These are phyloP conservation scores for Thielaviopsis cerberus DNA, from an alignment of 2,329 filamentous ascomycete genomes.

Conservation along the genomic window DNA sequence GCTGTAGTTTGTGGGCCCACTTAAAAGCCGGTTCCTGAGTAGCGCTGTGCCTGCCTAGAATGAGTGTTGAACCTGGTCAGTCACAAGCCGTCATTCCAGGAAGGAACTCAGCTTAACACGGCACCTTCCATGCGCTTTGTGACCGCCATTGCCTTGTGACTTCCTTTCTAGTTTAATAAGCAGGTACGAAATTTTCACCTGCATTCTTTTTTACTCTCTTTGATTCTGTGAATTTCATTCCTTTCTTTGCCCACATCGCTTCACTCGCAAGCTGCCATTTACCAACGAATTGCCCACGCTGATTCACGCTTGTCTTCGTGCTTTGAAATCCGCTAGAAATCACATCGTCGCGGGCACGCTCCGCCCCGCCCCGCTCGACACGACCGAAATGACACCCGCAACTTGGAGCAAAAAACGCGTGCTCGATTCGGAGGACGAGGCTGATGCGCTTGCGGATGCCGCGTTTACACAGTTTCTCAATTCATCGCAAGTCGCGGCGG, in stretches of 20 bases:
- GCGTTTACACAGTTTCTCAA: constrained; percentile 35
- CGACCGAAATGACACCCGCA: constrained; percentile 33
- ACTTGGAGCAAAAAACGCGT: constrained; percentile 40
- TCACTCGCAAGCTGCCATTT: background rate
- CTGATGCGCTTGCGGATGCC: constrained; percentile 28
- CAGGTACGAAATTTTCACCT: constrained; percentile 8
- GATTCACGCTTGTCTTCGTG: background rate
- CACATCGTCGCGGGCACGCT: background rate
- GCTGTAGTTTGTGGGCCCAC: too few relatives aligned
- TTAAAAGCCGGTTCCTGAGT: background rate
- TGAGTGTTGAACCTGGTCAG: background rate
- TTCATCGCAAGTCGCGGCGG: constrained; percentile 27
- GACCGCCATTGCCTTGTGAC: background rate
- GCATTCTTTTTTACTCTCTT: background rate
- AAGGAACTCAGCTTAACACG: background rate
- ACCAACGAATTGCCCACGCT: too few relatives aligned
- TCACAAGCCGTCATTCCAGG: too few relatives aligned
- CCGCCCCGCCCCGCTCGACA: background rate
- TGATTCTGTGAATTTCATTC: background rate
- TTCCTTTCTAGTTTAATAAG: background rate
- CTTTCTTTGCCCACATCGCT: background rate
- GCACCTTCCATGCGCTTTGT: background rate
- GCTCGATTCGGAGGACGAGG: constrained; percentile 30
- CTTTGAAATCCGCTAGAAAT: background rate
- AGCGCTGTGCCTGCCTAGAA: background rate